Base-by-base conservation (phyloP, 2,329 filamentous ascomycete genomes). In the Simplicillium sp. region DNA sequence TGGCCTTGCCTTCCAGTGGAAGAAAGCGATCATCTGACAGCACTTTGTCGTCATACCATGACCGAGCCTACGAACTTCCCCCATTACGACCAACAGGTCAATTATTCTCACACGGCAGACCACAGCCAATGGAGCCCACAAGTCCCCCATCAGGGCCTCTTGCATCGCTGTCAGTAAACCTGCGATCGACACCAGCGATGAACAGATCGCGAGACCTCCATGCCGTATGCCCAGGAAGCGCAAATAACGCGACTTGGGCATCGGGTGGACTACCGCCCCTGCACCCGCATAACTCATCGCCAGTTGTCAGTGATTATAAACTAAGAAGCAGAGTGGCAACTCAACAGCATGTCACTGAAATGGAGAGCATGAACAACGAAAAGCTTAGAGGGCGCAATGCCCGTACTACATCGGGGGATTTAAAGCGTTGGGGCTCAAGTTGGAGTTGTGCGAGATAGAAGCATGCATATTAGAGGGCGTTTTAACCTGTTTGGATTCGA, bases 121-220 rank as follows among this genome's bases (percentile, higher is more conserved):
- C 50, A 4, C 42, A 45, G 34, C 50, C 57, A 3, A 44, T 62
- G 36, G 60, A 62, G 44, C 59, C 59, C 1, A 46, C 25, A 12
- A 55, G 49, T 17, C 48, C 50, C 6, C 51, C 51, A 0, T 37
- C 49, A 1, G 57, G 57, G n/a, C 55, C 58, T 3, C 43, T 61
- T 6, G 38, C 50, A 12, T 49, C 52, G 1, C 49, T 62, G 20
- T 62, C 59, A 13, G 48, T 53, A 11, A 62, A 62, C 36, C 39
- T 57, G 43, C 52, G 55, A 3, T 50, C 43, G 20, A 46, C 45
- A 4, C 44, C 35, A 29, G 29, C 36, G 11, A 52, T 50, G 29
- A 44, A 44, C 7, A 48, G 42, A 20, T 42, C 42, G 15, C 46
- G 57, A 7, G 44, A 50, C 4, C 54, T 57, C 34, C 35, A 28